Base-by-base conservation (phyloP, 2,329 filamentous ascomycete species). In the Aschersonia sp. region DNA sequence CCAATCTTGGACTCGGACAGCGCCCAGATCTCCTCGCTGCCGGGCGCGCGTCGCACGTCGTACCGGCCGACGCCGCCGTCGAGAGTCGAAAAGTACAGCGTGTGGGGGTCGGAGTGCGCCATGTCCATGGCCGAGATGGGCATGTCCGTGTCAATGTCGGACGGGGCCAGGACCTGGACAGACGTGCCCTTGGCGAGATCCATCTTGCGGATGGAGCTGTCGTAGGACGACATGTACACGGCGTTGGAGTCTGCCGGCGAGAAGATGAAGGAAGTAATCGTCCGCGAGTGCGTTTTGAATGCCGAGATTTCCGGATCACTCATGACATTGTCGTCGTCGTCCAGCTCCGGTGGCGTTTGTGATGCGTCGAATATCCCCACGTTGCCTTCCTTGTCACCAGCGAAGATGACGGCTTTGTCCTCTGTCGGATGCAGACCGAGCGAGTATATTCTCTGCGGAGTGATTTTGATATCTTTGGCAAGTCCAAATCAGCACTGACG, bases 1-100 rank as follows among this genome's bases (percentile, higher is more conserved):
- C 92, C 92, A 47, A 98, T 96, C 60, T 98, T 98, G 63, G 94
- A 89, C 47, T 94, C 88, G 0, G 82, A 85, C 0, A 97, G 69
- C 7, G 78, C 73, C 76, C 87, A 94, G 1, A 85, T 68, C 12
- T 87, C 77, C 3, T 78, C 71, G 6, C 66, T 66, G 0, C 72
- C 63, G 0, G 71, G 67, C 0, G 75, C 72, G 6, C 22, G 22
- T 22, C 90, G 79, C 47, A 83, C 73, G 58, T 98, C 92, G 58
- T 92, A 81, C 1, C 84, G 80, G 0, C 89, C 89, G 31, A 97
- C 81, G 0, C 71, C 72, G 2, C 92, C 92, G 35, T 85, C 75
- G 0, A 98, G 69, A 0, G 90, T 96, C 0, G 89, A 90, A 64
- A 96, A 97, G 58, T 88, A 84, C 1, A 98, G 68, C 4, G 80